Base-by-base conservation (phyloP, 202 grass and related monocot genomes). In the Brachypodium distachyon region DNA sequence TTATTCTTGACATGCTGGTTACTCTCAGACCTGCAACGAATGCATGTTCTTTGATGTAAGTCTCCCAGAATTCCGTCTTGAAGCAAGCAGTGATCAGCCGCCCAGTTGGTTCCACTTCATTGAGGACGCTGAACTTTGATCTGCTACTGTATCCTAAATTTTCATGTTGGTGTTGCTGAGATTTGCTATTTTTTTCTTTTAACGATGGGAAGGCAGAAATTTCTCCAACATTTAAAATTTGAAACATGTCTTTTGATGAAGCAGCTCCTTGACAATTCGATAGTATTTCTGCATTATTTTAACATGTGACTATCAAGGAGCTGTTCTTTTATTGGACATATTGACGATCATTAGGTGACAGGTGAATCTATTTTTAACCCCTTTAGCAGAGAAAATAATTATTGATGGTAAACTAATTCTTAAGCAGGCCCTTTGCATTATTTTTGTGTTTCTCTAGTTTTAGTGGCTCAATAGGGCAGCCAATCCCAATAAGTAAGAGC, bases 91-190 rank as follows among this genome's bases (percentile, higher is more conserved):
- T 70, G 69, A 85, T 67, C 58, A 41, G 12, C 27, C 51, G 9
- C 23, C 37, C 72, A 53, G 48, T 77, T 89, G 82, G 73, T 78
- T 82, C 84, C 76, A 87, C 61, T 83, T 87, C 75, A 64, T 68
- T 88, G 89, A 84, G 67, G 85, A 61, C 40, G 43, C 36, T 65
- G 78, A 78, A 83, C 61, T 78, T 89, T 91, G 60, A 74, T 79
- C 48, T 72, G 44, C 88, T 85, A 70, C 80, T 84, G 91, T 94
- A 92, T 97, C 91, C 86, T 94, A 85, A 72, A 72, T 64, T 76
- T 41, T 73, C n/a, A 84, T 81, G 1, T 50, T 70, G 55, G 41
- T 41, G 54, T 47, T 60, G 41, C 46, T 87, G 27, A 75, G 4
- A 0, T 73, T 47, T 82, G 71, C 64, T 2, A 61, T 61, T 21